A percentile compares a stretch with the other conserved stretches of the same genome.
Conservation (phyloP, 345 rosid genomes). For the Durio zibethinus region DNA sequence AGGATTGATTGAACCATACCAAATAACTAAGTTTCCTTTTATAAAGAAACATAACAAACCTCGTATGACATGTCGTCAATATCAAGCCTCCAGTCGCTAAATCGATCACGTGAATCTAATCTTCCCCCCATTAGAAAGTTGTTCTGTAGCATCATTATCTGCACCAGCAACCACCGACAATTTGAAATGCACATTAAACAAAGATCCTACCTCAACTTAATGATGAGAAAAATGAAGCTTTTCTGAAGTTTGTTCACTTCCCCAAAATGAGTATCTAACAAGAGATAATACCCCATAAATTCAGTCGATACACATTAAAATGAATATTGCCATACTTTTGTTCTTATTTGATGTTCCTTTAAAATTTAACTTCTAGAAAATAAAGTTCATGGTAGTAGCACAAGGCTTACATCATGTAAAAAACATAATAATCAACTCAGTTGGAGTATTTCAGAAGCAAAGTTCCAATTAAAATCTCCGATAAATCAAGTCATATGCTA, state of each 20-base stretch:
- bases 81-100: slow-evolving; percentile 36
- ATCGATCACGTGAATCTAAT: not conserved
- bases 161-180: slow-evolving; percentile 6
- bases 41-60: slow-evolving; percentile 14
- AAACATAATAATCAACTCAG: not conserved
- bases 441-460: no score
- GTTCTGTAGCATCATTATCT: slow-evolving; percentile 36
- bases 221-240: not conserved
- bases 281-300: not conserved
- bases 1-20: not conserved
- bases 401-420: not conserved
- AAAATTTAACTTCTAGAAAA: not conserved
- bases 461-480: not conserved
- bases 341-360: not conserved
- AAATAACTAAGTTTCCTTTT: not conserved
- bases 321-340: no score
- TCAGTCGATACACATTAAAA: not conserved
- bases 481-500: not conserved
- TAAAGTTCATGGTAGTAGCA: not conserved
- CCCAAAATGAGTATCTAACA: not conserved
- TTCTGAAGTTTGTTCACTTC: slow-evolving; percentile 12
- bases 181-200: not conserved
- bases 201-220: not conserved
- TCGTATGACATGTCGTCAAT: slow-evolving; percentile 44
- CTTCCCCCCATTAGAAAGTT: slow-evolving; percentile 32